These are phyloP conservation scores for Metschnikowia peoriensis DNA, from an alignment of 805 yeast genomes.

Conservation along the genomic window DNA sequence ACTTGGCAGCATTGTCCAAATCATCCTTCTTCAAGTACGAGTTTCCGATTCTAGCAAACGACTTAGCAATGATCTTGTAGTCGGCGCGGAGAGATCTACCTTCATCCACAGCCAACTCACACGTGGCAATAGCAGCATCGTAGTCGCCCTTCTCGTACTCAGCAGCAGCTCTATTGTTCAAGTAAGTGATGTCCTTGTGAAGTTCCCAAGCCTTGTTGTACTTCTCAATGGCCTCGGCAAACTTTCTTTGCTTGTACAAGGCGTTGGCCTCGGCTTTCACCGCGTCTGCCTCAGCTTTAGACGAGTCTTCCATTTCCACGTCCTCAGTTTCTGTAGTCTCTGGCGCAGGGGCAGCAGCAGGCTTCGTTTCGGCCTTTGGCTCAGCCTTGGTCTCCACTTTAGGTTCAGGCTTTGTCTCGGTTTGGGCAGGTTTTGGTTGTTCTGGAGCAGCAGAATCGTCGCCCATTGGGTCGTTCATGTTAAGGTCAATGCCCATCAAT, in stretches of 20 bases:
- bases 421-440: conserved; percentile 19
- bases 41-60: conserved; percentile 89
- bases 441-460: conserved; percentile 16
- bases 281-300: conserved; percentile 56
- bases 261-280: conserved; percentile 84
- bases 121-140: conserved; percentile 78
- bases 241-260: conserved; percentile 80
- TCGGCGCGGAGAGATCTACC: conserved; percentile 91
- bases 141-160: conserved; percentile 94
- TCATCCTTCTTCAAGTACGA: conserved; percentile 74
- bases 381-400: conserved; percentile 6
- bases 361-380: conserved; percentile 13
- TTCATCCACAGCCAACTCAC: conserved; percentile 79
- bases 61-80: conserved; percentile 86
- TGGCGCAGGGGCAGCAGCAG: conserved; percentile 4
- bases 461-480: conserved; percentile 27
- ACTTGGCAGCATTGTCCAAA: conserved; percentile 67
- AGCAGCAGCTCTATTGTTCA: conserved; percentile 97
- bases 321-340: conserved; percentile 22
- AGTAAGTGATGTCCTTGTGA: conserved; percentile 80
- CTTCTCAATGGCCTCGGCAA: conserved; percentile 86
- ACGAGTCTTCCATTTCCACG: conserved; percentile 35
- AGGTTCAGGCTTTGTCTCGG: conserved; percentile 15
- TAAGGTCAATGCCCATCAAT: conserved; percentile 76
- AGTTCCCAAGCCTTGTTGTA: conserved; percentile 86